These are phyloP conservation scores for Aspergillus quadrilineatus DNA, from an alignment of 2,329 filamentous ascomycete species.

Conservation along the genomic window DNA sequence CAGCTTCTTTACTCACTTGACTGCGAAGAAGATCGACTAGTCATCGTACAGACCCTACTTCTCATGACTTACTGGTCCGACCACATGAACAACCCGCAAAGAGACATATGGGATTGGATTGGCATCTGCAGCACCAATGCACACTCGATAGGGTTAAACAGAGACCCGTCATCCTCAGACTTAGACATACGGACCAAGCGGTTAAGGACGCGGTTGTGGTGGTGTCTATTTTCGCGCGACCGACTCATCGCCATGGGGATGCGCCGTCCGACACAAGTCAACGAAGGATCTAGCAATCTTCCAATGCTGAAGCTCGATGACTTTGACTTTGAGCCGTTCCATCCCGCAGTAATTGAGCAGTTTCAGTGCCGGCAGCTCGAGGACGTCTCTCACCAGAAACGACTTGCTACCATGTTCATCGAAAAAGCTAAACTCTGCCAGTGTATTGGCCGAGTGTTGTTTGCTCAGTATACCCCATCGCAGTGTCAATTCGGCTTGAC, in stretches of 20 bases:
- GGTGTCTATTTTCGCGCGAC: constrained; percentile 90
- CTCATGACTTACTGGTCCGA: constrained; percentile 95
- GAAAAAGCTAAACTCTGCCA: constrained; percentile 83
- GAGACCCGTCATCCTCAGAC: constrained; percentile 18
- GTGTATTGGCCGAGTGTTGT: constrained; percentile 80
- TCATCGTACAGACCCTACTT: constrained; percentile 77
- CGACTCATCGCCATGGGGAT: constrained; percentile 84
- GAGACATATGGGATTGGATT: constrained; percentile 55
- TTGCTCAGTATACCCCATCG: constrained; percentile 82
- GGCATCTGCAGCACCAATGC: constrained; percentile 26
- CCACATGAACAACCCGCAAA: constrained; percentile 78
- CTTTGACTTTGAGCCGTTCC: constrained; percentile 69
- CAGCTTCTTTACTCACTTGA: constrained; percentile 87
- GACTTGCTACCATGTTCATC: constrained; percentile 80
- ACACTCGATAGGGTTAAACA: constrained; percentile 25
- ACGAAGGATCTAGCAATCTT: constrained; percentile 87
- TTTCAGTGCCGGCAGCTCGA: constrained; percentile 66
- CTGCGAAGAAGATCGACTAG: constrained; percentile 80
- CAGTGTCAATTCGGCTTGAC: constrained; percentile 69
- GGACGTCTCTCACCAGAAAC: constrained; percentile 68
- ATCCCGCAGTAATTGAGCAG: constrained; percentile 65
- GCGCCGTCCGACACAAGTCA: constrained; percentile 82
- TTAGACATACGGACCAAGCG: constrained; percentile 41
- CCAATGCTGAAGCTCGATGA: constrained; percentile 77
- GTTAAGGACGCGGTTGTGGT: constrained; percentile 88